Evolutionary conservation across 2,329 filamentous ascomycete species (phyloP).

Genomic region (Fusarium foetens): DNA sequence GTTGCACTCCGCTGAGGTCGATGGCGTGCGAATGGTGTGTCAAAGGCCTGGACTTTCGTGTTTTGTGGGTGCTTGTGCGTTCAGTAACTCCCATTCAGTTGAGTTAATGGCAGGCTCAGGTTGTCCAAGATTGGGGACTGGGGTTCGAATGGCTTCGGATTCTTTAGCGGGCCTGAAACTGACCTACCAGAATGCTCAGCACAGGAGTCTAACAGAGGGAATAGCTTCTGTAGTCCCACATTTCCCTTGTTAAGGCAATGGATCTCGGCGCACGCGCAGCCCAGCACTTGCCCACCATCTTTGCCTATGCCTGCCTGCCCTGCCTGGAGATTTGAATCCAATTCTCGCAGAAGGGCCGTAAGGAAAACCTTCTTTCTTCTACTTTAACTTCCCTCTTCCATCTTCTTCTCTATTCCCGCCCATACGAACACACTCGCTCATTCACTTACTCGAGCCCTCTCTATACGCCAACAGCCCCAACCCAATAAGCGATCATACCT

Average conservation of each 20-base stretch:
- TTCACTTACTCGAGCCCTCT: not conserved
- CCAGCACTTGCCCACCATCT: slow-evolving; percentile 17
- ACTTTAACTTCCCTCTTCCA: slow-evolving; percentile 24
- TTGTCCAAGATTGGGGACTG: slow-evolving; percentile 18
- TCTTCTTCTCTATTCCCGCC: slow-evolving; percentile 14
- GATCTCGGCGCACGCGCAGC: slow-evolving; percentile 25
- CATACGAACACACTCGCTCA: not conserved
- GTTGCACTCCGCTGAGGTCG: slow-evolving; percentile 15
- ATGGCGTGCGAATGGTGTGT: slow-evolving; percentile 38
- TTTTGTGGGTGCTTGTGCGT: slow-evolving; percentile 29
- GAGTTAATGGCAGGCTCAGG: slow-evolving; percentile 10
- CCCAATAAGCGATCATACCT: slow-evolving; percentile 9
- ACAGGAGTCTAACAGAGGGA: slow-evolving; percentile 1
- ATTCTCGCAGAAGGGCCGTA: slow-evolving; percentile 31
- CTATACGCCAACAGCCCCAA: not conserved
- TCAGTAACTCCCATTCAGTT: not conserved
- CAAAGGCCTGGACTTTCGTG: slow-evolving; percentile 33
- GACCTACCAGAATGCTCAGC: slow-evolving; percentile 29
- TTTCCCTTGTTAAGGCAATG: slow-evolving; percentile 26
- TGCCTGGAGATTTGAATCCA: slow-evolving; percentile 30
- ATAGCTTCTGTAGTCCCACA: slow-evolving; percentile 28
- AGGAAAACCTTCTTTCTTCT: slow-evolving; percentile 39
- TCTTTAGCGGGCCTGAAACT: slow-evolving; percentile 30
- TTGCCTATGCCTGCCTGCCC: slow-evolving; percentile 17
- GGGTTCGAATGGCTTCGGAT: slow-evolving; percentile 15